Conservation (phyloP, 495 filamentous ascomycete species). For the Aspergillus taichungensis region DNA sequence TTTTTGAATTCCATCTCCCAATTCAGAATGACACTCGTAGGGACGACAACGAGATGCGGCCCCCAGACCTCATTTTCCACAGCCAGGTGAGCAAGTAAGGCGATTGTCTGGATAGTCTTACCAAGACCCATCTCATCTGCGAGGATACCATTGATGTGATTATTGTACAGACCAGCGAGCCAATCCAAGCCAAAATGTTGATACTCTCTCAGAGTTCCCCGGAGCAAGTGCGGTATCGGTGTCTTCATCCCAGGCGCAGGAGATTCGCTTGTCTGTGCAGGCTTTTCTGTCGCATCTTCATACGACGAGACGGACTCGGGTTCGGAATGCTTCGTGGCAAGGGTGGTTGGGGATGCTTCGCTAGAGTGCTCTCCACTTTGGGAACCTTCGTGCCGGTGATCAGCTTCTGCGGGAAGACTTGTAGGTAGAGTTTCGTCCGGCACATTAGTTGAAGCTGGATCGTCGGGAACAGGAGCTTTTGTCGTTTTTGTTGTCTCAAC, state of each 20-base stretch:
- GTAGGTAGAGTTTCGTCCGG: background rate
- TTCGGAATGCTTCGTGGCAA: conserved; percentile 62
- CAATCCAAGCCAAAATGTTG: conserved; percentile 95
- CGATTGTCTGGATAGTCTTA: conserved; percentile 98
- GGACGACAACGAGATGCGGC: conserved; percentile 91
- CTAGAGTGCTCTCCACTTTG: conserved; percentile 31
- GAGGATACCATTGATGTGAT: conserved; percentile 92
- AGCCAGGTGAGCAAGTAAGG: conserved; percentile 86
- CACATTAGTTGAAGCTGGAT: background rate
- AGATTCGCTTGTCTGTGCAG: conserved; percentile 22
- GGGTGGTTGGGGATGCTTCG: conserved; percentile 47
- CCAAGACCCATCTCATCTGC: conserved; percentile 99
- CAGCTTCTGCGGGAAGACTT: conserved; percentile 2
- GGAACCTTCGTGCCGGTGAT: conserved; percentile 13
- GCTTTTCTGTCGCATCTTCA: conserved; percentile 33
- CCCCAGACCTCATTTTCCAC: conserved; percentile 91
- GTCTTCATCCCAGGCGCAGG: conserved; percentile 48
- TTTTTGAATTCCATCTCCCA: conserved; percentile 99
- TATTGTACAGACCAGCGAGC: conserved; percentile 88
- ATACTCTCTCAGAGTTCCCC: conserved; percentile 90
- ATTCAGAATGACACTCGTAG: conserved; percentile 97
- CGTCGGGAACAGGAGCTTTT: conserved; percentile 2
- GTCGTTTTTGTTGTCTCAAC: conserved; percentile 3
- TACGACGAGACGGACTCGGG: conserved; percentile 56
- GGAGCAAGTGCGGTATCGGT: conserved; percentile 76